These are phyloP conservation scores for Kuraishia floccosa DNA, from an alignment of 805 yeast genomes.

Conservation along the genomic window DNA sequence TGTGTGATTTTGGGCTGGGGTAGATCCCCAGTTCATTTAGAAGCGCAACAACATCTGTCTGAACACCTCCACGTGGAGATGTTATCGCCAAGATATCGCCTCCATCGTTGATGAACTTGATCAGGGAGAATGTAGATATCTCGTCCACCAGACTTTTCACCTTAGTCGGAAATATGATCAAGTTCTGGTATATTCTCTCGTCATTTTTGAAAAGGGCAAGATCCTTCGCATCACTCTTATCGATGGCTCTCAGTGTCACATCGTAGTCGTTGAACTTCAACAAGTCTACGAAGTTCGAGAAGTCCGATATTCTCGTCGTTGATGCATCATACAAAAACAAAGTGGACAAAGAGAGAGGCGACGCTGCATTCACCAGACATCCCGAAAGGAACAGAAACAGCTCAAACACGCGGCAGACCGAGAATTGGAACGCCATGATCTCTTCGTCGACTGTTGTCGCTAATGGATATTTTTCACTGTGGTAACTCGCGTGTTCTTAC, in stretches of 20 bases:
- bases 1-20: constrained; percentile 68
- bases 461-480: too few species aligned
- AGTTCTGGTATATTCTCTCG: constrained; percentile 36
- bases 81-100: constrained; percentile 69
- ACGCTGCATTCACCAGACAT: background rate
- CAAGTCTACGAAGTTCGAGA: constrained; percentile 6
- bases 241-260: constrained; percentile 10
- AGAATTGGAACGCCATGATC: too few species aligned
- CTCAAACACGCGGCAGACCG: too few species aligned
- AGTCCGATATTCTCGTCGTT: too few species aligned
- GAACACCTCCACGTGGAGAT: constrained; percentile 30
- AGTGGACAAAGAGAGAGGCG: constrained; percentile 1
- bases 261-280: constrained; percentile 7
- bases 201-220: constrained; percentile 26
- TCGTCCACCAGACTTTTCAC: constrained; percentile 26
- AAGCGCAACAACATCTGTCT: constrained; percentile 55
- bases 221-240: constrained; percentile 9
- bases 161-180: constrained; percentile 49
- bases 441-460: too few species aligned
- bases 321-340: constrained; percentile 5
- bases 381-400: too few species aligned
- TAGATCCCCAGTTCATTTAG: constrained; percentile 74
- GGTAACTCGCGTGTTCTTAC: too few species aligned
- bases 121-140: constrained; percentile 34
- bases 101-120: constrained; percentile 51